Percentiles rank a stretch among this genome's conserved stretches.
Evolutionary conservation across 2,329 filamentous ascomycete species (phyloP).

Genomic region (Talaromyces sp.): DNA sequence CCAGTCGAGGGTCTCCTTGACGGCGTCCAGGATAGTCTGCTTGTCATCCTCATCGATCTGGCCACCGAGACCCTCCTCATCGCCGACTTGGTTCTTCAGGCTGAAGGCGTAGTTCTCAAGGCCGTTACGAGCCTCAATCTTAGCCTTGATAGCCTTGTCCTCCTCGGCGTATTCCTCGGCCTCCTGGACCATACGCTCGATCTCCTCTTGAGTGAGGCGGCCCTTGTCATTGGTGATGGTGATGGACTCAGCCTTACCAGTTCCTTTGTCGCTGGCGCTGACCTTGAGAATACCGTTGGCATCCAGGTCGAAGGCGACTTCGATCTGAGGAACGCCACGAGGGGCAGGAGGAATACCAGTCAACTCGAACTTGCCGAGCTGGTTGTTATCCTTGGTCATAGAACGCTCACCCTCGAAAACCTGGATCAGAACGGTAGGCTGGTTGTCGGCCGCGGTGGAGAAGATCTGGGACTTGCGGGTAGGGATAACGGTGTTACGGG

Average conservation of each 20-base stretch:
- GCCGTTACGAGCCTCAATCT: conserved; percentile 93
- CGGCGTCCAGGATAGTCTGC: conserved; percentile 89
- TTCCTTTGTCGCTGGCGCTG: conserved; percentile 94
- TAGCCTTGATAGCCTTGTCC: conserved; percentile 96
- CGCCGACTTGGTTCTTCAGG: conserved; percentile 98
- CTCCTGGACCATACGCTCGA: conserved; percentile 98
- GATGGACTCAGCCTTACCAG: conserved; percentile 94
- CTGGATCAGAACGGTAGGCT: conserved; percentile 92
- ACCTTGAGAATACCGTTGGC: conserved; percentile 99
- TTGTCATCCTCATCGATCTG: conserved; percentile 99
- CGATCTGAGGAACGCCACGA: conserved; percentile 95
- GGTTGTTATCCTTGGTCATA: conserved; percentile 96
- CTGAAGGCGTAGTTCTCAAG: conserved; percentile 99
- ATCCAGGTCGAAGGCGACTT: conserved; percentile 96
- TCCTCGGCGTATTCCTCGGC: conserved; percentile 99
- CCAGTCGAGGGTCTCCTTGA: conserved; percentile 98
- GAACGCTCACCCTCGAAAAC: conserved; percentile 92
- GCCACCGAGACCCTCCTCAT: conserved; percentile 93
- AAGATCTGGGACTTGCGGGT: conserved; percentile 98
- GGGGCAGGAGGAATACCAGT: conserved; percentile 93
- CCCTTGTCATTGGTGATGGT: conserved; percentile 99
- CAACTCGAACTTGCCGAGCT: conserved; percentile 97
- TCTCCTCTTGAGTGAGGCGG: conserved; percentile 92
- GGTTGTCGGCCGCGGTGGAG: conserved; percentile 95
- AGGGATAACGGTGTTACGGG: conserved; percentile 90